phyloP scores from a whole-genome alignment of 352 stramenopile species.

The Phytophthora pistaciae region DNA sequence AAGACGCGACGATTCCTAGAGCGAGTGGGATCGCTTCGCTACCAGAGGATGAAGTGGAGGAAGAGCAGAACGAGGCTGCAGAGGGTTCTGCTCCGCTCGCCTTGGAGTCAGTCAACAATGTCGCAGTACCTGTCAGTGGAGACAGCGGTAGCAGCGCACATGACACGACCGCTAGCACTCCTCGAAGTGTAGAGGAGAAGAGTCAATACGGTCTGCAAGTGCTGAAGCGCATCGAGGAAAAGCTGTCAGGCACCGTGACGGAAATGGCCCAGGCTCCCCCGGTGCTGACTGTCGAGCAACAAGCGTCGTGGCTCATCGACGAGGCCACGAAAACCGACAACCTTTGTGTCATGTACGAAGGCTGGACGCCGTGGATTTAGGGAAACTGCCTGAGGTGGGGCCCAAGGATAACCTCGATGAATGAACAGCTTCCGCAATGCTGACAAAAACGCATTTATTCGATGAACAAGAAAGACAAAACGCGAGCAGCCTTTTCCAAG shows the following conservation, averaged over 20 bases:
- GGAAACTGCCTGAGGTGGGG: neutral
- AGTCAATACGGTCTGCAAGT: conserved; percentile 77
- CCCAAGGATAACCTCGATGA: too few relatives aligned
- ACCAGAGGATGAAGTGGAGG: conserved; percentile 19
- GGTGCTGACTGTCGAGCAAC: conserved; percentile 71
- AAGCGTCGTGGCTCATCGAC: conserved; percentile 84
- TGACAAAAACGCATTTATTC: conserved; percentile 41
- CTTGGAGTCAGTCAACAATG: conserved; percentile 20
- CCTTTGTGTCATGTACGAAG: conserved; percentile 91
- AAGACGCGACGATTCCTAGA: conserved; percentile 15
- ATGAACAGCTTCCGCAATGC: conserved; percentile 8
- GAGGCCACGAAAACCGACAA: conserved; percentile 86
- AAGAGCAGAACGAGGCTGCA: conserved; percentile 15
- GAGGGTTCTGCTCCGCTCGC: conserved; percentile 11
- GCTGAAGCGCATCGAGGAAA: conserved; percentile 78
- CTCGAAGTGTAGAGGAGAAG: conserved; percentile 28
- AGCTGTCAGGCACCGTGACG: conserved; percentile 64
- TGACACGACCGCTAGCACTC: conserved; percentile 4
- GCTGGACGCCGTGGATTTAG: conserved; percentile 91
- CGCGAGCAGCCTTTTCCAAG: neutral
- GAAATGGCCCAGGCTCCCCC: conserved; percentile 37
- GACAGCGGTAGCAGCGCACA: conserved; percentile 20
- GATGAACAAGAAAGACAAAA: conserved; percentile 32
- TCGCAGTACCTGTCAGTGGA: conserved; percentile 16
- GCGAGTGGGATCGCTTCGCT: neutral